phyloP scores from a whole-genome alignment of 768 basidiomycete genomes.

The Auriscalpium vulgare region DNA sequence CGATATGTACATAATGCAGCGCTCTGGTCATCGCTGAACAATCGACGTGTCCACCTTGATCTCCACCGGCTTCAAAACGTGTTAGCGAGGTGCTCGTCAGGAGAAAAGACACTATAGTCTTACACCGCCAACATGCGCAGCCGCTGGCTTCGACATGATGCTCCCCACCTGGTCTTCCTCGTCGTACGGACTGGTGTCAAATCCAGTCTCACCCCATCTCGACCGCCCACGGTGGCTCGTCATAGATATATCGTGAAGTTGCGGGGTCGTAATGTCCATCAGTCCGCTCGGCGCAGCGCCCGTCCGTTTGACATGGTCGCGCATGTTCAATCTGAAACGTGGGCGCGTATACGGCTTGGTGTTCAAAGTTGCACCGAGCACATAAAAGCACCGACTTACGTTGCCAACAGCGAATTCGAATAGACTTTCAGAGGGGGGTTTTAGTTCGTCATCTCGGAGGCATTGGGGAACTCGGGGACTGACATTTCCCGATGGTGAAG shows the following conservation, averaged over 20 bases:
- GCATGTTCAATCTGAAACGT: slow-evolving; percentile 8
- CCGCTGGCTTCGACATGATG: not conserved
- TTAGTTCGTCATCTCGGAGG: not conserved
- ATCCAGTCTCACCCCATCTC: not conserved
- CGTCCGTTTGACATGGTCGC: slow-evolving; percentile 6
- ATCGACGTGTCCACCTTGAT: slow-evolving; percentile 5
- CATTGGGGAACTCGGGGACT: not conserved
- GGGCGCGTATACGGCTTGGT: not conserved
- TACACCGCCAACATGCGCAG: not conserved
- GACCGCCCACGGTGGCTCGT: not conserved
- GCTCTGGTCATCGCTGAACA: not conserved
- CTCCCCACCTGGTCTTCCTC: not conserved
- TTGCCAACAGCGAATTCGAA: slow-evolving; percentile 9
- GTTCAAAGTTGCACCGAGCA: not conserved
- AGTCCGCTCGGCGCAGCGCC: not conserved
- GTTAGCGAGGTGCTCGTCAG: no score
- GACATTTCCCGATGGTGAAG: slow-evolving; percentile 11
- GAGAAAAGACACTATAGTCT: no score
- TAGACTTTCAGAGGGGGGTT: not conserved
- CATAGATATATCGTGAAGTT: not conserved
- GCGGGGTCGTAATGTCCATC: not conserved
- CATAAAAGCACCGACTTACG: not conserved
- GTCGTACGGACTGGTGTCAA: not conserved
- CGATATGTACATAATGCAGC: no score
- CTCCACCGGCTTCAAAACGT: not conserved